Percentiles rank a stretch among this genome's conserved stretches.
These are phyloP conservation scores for Clonostachys rosea DNA, from an alignment of 2,329 filamentous ascomycete species.

Conservation along the genomic window DNA sequence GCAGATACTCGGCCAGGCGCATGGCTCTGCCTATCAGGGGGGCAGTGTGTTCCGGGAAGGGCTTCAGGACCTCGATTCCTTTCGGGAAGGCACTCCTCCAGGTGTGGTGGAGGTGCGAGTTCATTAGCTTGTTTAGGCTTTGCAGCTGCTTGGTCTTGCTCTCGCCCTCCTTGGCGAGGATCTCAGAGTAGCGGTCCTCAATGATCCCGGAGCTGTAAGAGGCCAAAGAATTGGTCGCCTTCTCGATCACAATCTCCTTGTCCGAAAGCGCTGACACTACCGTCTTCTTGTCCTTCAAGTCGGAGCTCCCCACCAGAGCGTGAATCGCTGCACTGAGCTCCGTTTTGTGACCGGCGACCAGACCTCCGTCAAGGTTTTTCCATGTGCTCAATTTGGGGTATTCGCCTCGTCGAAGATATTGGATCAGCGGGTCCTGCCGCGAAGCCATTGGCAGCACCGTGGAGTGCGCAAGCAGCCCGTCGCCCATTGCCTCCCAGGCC, in stretches of 20 bases:
- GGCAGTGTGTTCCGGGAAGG: constrained; percentile 70
- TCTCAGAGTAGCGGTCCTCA: constrained; percentile 54
- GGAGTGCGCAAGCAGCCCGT: constrained; percentile 74
- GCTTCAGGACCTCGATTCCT: constrained; percentile 80
- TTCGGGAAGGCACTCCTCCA: constrained; percentile 77
- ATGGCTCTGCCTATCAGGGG: constrained; percentile 65
- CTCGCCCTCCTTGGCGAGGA: constrained; percentile 36
- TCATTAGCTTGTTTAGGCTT: constrained; percentile 71
- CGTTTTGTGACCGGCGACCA: constrained; percentile 67
- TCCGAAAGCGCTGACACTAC: constrained; percentile 58
- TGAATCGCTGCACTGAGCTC: constrained; percentile 61
- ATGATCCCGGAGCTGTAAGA: constrained; percentile 67
- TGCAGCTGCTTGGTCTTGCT: constrained; percentile 56
- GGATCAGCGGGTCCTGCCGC: constrained; percentile 66
- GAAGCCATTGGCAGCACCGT: constrained; percentile 80
- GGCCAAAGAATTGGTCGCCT: constrained; percentile 63
- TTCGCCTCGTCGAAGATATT: constrained; percentile 69
- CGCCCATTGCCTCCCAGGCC: constrained; percentile 88
- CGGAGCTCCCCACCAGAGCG: constrained; percentile 49
- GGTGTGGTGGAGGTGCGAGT: constrained; percentile 75
- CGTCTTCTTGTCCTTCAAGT: constrained; percentile 51
- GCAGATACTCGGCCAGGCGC: constrained; percentile 70
- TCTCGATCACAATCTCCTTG: constrained; percentile 61
- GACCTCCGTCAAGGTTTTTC: constrained; percentile 62
- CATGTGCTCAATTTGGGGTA: constrained; percentile 72